Conservation (phyloP, 1,139 yeast genomes). For the Torulaspora globosa region DNA sequence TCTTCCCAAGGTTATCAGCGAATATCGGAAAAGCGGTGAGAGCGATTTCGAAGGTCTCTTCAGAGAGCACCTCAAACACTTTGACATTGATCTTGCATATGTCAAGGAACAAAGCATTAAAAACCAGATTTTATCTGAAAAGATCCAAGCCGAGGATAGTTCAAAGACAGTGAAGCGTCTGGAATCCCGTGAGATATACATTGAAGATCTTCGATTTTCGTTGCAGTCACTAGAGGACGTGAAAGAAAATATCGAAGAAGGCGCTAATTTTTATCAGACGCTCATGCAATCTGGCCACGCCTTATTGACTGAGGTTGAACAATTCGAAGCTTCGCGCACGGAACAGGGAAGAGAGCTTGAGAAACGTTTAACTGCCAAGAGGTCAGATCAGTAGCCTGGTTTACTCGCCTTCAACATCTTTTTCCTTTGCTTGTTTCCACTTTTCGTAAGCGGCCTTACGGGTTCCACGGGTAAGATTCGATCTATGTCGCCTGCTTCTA, state of each 20-base stretch:
- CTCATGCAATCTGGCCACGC: slow-evolving; percentile 49
- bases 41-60: slow-evolving; percentile 39
- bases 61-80: slow-evolving; percentile 42
- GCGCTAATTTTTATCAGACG: slow-evolving; percentile 64
- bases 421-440: slow-evolving; percentile 34
- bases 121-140: slow-evolving; percentile 45
- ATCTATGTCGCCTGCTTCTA: slow-evolving; percentile 59
- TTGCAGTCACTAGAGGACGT: slow-evolving; percentile 34
- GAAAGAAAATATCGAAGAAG: slow-evolving; percentile 60
- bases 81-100: slow-evolving; percentile 35
- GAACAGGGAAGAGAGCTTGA: slow-evolving; percentile 47
- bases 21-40: slow-evolving; percentile 39
- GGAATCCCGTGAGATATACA: slow-evolving; percentile 23
- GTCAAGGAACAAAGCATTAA: slow-evolving; percentile 34
- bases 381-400: neutral
- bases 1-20: slow-evolving; percentile 49
- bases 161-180: slow-evolving; percentile 13
- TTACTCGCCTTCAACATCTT: neutral
- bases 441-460: slow-evolving; percentile 44
- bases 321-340: slow-evolving; percentile 12
- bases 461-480: slow-evolving; percentile 41
- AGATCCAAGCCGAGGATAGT: slow-evolving; percentile 4
- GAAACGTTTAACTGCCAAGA: slow-evolving; percentile 15
- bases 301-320: slow-evolving; percentile 43
- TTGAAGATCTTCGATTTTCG: slow-evolving; percentile 30